Conservation (phyloP, 805 yeast genomes). For the Candida cerambycidarum region DNA sequence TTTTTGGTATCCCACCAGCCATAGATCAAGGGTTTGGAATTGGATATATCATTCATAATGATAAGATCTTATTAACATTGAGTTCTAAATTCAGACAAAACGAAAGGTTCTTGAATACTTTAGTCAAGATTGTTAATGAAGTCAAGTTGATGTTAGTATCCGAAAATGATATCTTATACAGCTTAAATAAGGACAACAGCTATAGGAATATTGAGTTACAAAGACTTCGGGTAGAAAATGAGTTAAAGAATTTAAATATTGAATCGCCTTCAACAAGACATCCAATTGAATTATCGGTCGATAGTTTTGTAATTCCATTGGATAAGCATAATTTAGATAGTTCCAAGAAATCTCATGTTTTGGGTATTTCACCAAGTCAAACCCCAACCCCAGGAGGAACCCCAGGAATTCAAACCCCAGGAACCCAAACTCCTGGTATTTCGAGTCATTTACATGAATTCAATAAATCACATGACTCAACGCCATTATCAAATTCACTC, state of each 20-base stretch:
- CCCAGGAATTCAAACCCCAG: neutral
- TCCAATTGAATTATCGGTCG: constrained; percentile 25
- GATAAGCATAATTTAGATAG: constrained; percentile 12
- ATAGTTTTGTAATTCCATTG: constrained; percentile 18
- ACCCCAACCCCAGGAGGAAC: neutral
- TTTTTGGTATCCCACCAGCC: constrained; percentile 92
- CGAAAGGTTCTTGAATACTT: constrained; percentile 67
- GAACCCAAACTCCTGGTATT: too few species aligned
- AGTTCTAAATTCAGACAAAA: constrained; percentile 91
- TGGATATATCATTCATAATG: constrained; percentile 82
- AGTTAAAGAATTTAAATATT: constrained; percentile 29
- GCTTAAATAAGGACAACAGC: constrained; percentile 29
- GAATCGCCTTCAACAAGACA: constrained; percentile 22
- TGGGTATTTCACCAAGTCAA: neutral
- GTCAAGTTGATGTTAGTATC: constrained; percentile 50
- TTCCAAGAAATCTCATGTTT: neutral
- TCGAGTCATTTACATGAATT: too few species aligned
- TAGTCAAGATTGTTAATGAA: constrained; percentile 60
- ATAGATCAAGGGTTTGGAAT: constrained; percentile 90
- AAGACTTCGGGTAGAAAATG: constrained; percentile 33
- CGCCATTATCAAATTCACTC: neutral
- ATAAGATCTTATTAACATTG: constrained; percentile 75
- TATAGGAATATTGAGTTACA: constrained; percentile 34
- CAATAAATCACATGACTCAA: neutral
- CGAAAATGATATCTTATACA: constrained; percentile 30